These are phyloP conservation scores for Penicillium crystallinum DNA, from an alignment of 495 filamentous ascomycete genomes.

Conservation along the genomic window DNA sequence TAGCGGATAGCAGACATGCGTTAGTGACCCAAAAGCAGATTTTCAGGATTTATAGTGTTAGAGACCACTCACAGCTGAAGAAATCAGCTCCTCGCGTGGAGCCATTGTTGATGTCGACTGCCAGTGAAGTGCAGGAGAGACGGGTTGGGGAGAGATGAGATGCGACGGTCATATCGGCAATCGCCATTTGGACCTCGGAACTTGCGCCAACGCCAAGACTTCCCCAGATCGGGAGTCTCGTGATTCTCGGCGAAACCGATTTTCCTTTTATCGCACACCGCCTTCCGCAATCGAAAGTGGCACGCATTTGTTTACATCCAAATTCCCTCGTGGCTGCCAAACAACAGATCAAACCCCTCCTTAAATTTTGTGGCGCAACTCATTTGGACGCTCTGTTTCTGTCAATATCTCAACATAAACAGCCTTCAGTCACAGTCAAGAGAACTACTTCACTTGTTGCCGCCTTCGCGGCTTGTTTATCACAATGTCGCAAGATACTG, in stretches of 20 bases:
- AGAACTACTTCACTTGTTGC: constrained; percentile 4
- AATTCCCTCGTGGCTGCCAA: constrained; percentile 12
- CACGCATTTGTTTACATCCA: constrained; percentile 30
- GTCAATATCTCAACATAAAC: constrained; percentile 2
- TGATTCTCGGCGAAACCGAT: constrained; percentile 26
- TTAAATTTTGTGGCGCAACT: constrained; percentile 7
- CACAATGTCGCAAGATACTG: constrained; percentile 71
- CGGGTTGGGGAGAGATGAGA: constrained; percentile 16
- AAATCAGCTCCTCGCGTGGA: constrained; percentile 74
- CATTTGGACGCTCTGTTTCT: constrained; percentile 1
- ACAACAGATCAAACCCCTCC: constrained; percentile 16
- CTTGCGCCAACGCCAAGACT: constrained; percentile 24
- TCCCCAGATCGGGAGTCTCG: constrained; percentile 39
- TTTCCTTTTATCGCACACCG: constrained; percentile 22
- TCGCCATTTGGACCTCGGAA: constrained; percentile 41
- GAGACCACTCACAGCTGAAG: constrained; percentile 62
- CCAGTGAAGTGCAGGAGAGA: constrained; percentile 10
- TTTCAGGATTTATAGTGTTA: neutral
- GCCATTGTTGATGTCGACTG: constrained; percentile 48
- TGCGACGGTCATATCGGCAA: constrained; percentile 22
- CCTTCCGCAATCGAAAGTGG: constrained; percentile 24
- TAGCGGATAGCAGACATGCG: constrained; percentile 19
- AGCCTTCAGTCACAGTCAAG: neutral
- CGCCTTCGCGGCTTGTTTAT: constrained; percentile 31
- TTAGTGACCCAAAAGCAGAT: constrained; percentile 10